Percentiles rank a stretch among this genome's conserved stretches.
Evolutionary conservation across 1,284 basidiomycete genomes (phyloP).

Genomic region (Microbotryum lychnidis-dioicae): DNA sequence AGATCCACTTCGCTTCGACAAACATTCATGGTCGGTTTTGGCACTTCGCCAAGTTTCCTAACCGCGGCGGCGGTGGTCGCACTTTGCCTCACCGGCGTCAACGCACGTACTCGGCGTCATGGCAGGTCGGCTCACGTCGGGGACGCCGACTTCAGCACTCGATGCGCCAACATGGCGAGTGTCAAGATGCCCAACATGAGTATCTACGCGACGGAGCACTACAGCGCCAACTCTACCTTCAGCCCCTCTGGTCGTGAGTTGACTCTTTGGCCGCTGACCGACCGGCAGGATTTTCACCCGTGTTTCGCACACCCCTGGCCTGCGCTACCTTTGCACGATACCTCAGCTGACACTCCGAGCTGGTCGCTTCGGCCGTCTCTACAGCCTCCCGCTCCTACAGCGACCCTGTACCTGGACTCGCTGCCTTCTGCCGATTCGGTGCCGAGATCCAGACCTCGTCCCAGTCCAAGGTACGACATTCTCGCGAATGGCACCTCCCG

Average conservation of each 20-base stretch:
- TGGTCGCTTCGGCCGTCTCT: neutral
- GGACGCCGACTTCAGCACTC: no score
- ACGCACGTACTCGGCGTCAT: neutral
- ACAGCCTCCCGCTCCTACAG: conserved; percentile 6
- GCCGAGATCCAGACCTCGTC: conserved; percentile 23
- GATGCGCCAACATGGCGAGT: no score
- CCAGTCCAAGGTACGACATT: conserved; percentile 2
- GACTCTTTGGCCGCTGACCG: neutral
- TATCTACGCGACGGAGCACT: neutral
- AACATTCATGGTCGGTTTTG: neutral
- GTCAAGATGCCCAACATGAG: no score
- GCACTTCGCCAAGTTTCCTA: neutral
- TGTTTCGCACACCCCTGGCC: neutral
- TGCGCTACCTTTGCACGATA: conserved; percentile 3
- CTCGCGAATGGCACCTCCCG: neutral
- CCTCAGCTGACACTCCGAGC: neutral
- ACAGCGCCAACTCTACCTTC: neutral
- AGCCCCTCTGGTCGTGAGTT: neutral
- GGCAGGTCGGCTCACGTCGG: no score
- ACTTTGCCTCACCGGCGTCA: neutral
- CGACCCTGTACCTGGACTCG: conserved; percentile 13
- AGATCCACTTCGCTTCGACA: neutral
- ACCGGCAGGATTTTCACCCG: no score
- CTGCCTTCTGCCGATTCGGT: conserved; percentile 28
- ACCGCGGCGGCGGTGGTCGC: neutral